Percentiles rank a stretch among this genome's conserved stretches.
Evolutionary conservation across 1,284 basidiomycete genomes (phyloP).

Genomic region (Fomitopsis pinicola): DNA sequence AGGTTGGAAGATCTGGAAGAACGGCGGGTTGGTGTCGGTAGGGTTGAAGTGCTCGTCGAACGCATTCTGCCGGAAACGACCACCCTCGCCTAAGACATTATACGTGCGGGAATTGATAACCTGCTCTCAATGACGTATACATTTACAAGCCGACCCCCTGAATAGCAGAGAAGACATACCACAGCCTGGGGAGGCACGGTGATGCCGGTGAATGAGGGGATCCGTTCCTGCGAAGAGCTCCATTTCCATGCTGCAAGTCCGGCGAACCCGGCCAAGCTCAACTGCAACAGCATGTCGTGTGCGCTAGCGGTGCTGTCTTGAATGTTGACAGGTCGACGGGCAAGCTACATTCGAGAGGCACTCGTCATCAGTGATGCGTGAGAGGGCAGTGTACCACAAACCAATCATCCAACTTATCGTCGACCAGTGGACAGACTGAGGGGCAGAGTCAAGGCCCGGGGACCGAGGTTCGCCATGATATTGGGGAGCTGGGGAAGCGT

Average conservation of each 20-base stretch:
- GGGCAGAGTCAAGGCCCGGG: neutral
- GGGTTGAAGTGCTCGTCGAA: conserved; percentile 33
- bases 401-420: too few relatives aligned
- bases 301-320: neutral
- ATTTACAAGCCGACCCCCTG: neutral
- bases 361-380: neutral
- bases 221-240: neutral
- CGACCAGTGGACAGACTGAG: neutral
- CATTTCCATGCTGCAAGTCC: conserved; percentile 1
- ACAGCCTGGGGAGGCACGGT: conserved; percentile 19
- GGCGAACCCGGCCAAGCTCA: neutral
- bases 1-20: conserved; percentile 67
- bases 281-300: neutral
- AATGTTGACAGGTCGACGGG: neutral
- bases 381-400: neutral
- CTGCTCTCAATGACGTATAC: conserved; percentile 12
- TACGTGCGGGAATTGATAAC: conserved; percentile 26
- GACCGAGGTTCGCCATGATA: neutral
- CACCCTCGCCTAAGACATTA: conserved; percentile 28
- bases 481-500: neutral
- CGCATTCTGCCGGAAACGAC: conserved; percentile 25
- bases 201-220: neutral
- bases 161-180: conserved; percentile 10
- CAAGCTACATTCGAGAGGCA: neutral
- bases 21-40: conserved; percentile 42